These are phyloP conservation scores for Syzygium aromaticum DNA, from an alignment of 345 rosid genomes.

Conservation along the genomic window DNA sequence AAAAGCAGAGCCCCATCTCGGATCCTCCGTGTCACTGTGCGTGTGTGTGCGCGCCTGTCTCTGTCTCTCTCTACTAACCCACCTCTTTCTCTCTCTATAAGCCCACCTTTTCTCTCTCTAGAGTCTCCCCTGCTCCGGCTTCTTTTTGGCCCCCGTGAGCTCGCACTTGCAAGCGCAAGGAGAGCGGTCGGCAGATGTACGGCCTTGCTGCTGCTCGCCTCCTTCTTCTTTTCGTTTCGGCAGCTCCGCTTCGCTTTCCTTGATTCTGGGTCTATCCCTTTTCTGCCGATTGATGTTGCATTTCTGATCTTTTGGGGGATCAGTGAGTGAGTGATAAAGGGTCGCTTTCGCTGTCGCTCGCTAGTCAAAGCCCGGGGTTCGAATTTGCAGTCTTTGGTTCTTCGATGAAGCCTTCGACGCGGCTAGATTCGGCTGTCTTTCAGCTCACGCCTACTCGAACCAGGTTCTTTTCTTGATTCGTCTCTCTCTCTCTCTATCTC, in stretches of 20 bases:
- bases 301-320: neutral
- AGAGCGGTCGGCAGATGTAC: neutral
- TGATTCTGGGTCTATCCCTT: neutral
- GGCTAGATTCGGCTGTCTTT: constrained; percentile 77
- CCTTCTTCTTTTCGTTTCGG: neutral
- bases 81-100: neutral
- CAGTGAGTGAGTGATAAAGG: neutral
- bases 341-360: neutral
- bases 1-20: neutral
- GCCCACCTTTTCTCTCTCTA: neutral
- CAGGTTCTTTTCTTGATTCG: constrained; percentile 31
- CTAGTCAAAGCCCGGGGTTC: neutral
- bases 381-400: neutral
- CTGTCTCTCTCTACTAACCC: neutral
- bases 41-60: neutral
- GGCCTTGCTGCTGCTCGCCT: neutral
- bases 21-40: neutral
- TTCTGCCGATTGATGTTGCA: neutral
- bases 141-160: neutral
- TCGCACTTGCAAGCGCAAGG: neutral
- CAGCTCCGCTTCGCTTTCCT: neutral
- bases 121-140: neutral
- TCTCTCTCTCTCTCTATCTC: neutral
- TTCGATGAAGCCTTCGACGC: constrained; percentile 73
- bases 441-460: constrained; percentile 99